Evolutionary conservation across 2,329 filamentous ascomycete genomes (phyloP).

Genomic region (Penicillium sp.): DNA sequence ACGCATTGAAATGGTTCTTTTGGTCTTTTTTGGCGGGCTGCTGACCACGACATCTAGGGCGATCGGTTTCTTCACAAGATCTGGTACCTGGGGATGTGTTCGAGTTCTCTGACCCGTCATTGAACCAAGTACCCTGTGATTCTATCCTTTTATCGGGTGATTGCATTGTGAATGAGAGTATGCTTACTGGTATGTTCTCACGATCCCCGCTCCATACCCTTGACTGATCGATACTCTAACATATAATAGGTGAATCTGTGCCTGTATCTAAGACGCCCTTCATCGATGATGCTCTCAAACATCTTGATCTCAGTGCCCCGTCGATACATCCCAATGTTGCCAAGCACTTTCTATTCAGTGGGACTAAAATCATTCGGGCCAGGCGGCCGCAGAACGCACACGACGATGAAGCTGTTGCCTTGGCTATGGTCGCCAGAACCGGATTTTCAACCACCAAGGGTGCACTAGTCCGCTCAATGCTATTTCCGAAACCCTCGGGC

Average conservation of each 20-base stretch:
- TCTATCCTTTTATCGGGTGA: constrained; percentile 89
- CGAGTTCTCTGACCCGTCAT: constrained; percentile 89
- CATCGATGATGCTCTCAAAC: constrained; percentile 73
- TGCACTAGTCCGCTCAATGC: constrained; percentile 91
- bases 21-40: neutral
- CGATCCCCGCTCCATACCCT: neutral
- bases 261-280: constrained; percentile 91
- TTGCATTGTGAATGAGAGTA: constrained; percentile 98
- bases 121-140: constrained; percentile 87
- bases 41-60: constrained; percentile 56
- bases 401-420: constrained; percentile 82
- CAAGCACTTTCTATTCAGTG: constrained; percentile 88
- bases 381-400: constrained; percentile 82
- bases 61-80: constrained; percentile 80
- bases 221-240: constrained; percentile 16
- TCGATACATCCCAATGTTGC: constrained; percentile 81
- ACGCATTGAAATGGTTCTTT: neutral
- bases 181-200: constrained; percentile 69
- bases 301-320: constrained; percentile 75
- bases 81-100: constrained; percentile 95
- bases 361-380: constrained; percentile 91
- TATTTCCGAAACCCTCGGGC: constrained; percentile 95
- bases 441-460: constrained; percentile 98
- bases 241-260: constrained; percentile 74
- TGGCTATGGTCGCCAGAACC: constrained; percentile 89